Evolutionary conservation across 139 green algal genomes (phyloP), one percentile per base, ranked within the genome.

Genomic region (Ulvella scutata): DNA sequence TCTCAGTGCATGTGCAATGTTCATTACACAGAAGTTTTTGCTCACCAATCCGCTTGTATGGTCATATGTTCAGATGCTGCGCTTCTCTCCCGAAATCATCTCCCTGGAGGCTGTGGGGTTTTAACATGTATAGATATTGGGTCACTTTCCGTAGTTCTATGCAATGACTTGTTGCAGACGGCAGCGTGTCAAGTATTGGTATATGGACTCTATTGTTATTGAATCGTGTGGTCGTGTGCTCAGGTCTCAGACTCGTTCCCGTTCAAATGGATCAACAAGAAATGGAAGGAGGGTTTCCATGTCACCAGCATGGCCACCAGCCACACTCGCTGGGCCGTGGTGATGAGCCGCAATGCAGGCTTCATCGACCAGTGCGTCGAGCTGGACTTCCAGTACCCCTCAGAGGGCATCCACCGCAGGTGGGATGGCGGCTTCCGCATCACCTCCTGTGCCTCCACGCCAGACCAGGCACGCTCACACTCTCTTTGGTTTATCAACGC

Each of bases 191-290:
- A n/a, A n/a, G n/a, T n/a, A n/a, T n/a, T n/a, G n/a, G n/a, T n/a
- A n/a, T n/a, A n/a, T n/a, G n/a, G n/a, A n/a, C n/a, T n/a, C n/a
- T n/a, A n/a, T n/a, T n/a, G n/a, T n/a, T n/a, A n/a, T n/a, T n/a
- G n/a, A n/a, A n/a, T n/a, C n/a, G n/a, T n/a, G n/a, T n/a, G n/a
- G n/a, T 74, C 61, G 20, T 61, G 26, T 67, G 51, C 76, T 61
- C 82, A 74, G 79, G 84, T 93, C 38, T 92, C 83, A 36, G 95
- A 99, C 87, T 95, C 85, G 9, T 99, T 99, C 82, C 95, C 95
- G 72, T 99, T 98, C 89, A 98, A 99, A 86, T 99, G 95, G 94
- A 99, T 99, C 80, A 98, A 98, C 92, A 98, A 98, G 83, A 99
- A 99, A 84, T 99, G 95, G 95, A 97, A 96, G 83, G 95, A 99